Evolutionary conservation across 2,329 filamentous ascomycete species (phyloP), one percentile per base, ranked within the genome.

Genomic region (Hansfordia pulvinata): DNA sequence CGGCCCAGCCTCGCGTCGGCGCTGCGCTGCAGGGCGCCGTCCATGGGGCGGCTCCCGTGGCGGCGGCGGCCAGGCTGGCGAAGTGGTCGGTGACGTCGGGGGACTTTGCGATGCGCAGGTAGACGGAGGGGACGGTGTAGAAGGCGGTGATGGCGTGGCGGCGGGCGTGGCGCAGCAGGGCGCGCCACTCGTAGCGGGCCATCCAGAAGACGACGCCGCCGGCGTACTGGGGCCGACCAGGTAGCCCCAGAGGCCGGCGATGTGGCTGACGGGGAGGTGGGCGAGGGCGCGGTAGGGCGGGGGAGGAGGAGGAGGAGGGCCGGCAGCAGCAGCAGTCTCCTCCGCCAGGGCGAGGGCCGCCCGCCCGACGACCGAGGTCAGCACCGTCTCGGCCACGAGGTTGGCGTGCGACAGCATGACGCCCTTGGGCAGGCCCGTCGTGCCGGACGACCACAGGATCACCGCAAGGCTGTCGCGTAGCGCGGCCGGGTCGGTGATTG

Each of bases 111-210:
- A 76, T 65, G n/a, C 58, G 54, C 11, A 72, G 55, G 35, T 57
- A 70, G 30, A 76, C 66, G 2, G 68, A 66, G 4, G 70, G 70
- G 1, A 74, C 69, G 4, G 60, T 66, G 40, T 68, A 65, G 40
- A 74, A 61, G 27, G 45, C 49, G 0, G 64, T 71, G 34, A 73
- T 58, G 8, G 46, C 44, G 37, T 62, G 60, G 22, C 52, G 48
- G 12, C 53, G 53, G 35, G 54, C 56, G 44, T 69, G 60, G 17
- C 50, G 43, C 19, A 74, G 52, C 37, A 76, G 70, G 12, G 58
- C 47, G 3, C 43, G 40, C 32, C 69, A 66, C 33, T 66, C 56
- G 41, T 75, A 76, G 22, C 52, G 56, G 2, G 58, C 51, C 69
- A 76, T 74, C 69, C 69, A 75, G 50, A 67, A 72, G 2, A 66